phyloP scores from a whole-genome alignment of 2,329 filamentous ascomycete species.

The Penicillium olsonii region DNA sequence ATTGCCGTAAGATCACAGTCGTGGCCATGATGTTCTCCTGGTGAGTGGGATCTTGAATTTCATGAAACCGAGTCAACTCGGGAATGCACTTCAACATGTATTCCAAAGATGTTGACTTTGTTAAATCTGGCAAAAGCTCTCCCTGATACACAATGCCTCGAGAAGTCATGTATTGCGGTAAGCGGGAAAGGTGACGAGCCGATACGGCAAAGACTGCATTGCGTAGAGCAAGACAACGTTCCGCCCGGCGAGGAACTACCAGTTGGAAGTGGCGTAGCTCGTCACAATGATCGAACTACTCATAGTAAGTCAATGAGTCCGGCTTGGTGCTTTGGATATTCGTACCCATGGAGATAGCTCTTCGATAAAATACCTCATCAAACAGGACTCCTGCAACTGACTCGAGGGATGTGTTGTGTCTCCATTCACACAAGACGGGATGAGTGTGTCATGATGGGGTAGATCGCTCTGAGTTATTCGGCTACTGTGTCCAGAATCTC shows the following conservation, averaged over 20 bases:
- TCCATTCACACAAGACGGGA: not conserved
- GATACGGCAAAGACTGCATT: conserved; percentile 29
- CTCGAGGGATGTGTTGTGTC: not conserved
- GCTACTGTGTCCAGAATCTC: too few relatives aligned
- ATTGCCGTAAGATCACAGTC: conserved; percentile 27
- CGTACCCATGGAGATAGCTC: conserved; percentile 29
- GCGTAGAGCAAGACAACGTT: conserved; percentile 19
- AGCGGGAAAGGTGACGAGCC: conserved; percentile 21
- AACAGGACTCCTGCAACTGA: conserved; percentile 20
- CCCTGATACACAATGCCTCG: conserved; percentile 16
- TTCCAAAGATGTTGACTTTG: conserved; percentile 20
- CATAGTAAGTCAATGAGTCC: not conserved
- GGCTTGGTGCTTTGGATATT: not conserved
- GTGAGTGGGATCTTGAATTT: conserved; percentile 14
- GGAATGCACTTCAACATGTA: conserved; percentile 27
- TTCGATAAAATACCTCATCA: conserved; percentile 27
- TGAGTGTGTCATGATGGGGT: not conserved
- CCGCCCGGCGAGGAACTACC: conserved; percentile 19
- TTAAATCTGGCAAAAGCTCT: conserved; percentile 15
- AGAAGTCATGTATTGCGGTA: conserved; percentile 22
- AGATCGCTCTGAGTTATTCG: not conserved
- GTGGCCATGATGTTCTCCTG: conserved; percentile 31
- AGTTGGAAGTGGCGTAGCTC: conserved; percentile 22
- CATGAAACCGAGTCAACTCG: conserved; percentile 18
- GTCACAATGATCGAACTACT: conserved; percentile 28